These are phyloP conservation scores for Populus euphratica DNA, from an alignment of 345 rosid genomes.

Conservation along the genomic window DNA sequence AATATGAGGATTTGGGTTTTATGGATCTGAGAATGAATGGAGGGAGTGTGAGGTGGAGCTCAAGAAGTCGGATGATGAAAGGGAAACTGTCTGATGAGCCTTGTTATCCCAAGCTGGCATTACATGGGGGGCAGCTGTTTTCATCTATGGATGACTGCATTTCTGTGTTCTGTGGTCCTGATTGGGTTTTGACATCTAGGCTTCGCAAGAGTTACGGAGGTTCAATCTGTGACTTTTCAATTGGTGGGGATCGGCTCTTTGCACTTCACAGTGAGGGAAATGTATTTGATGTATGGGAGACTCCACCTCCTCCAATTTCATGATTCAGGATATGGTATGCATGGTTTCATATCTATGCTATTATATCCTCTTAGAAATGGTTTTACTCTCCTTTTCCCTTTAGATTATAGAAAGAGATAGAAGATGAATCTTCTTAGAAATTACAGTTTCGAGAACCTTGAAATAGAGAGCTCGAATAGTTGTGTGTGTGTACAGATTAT, in stretches of 20 bases:
- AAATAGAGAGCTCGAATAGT: background rate
- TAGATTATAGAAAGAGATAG: conserved; percentile 12
- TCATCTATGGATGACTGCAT: conserved; percentile 92
- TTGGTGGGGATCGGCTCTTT: conserved; percentile 85
- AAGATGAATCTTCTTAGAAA: conserved; percentile 8
- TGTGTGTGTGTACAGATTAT: conserved; percentile 16
- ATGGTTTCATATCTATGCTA: conserved; percentile 10
- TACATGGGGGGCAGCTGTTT: conserved; percentile 80
- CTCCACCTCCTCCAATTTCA: conserved; percentile 64
- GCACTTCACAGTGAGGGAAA: conserved; percentile 91
- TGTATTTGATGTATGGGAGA: conserved; percentile 92
- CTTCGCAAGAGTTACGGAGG: conserved; percentile 69
- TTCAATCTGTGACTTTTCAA: conserved; percentile 85
- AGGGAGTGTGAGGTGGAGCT: conserved; percentile 89
- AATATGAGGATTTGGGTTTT: conserved; percentile 90
- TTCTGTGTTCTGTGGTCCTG: conserved; percentile 85
- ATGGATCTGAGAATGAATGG: conserved; percentile 70
- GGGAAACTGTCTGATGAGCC: conserved; percentile 89
- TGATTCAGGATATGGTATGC: conserved; percentile 33
- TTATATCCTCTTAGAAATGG: background rate
- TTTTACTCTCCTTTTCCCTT: background rate
- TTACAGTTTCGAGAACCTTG: conserved; percentile 12
- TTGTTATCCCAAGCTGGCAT: conserved; percentile 81
- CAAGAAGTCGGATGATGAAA: conserved; percentile 77
- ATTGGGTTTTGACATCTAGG: conserved; percentile 82